Evolutionary conservation across 148 eudicot species (phyloP).

Genomic region (Rhododendron henanense): DNA sequence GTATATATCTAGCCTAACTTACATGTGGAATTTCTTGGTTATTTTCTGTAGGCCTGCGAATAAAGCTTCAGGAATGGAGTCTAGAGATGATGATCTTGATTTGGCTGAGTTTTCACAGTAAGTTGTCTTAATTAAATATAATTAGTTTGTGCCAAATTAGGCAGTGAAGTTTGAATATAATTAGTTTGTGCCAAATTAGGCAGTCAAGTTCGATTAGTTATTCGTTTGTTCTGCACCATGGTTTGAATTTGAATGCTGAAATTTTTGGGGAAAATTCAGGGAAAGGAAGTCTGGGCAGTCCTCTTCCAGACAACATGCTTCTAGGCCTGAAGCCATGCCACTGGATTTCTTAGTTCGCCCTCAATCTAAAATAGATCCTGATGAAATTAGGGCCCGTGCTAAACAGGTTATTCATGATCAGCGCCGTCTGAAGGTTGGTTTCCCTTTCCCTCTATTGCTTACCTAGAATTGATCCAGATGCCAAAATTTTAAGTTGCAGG

Average conservation of each 20-base stretch:
- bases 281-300: constrained; percentile 68
- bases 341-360: constrained; percentile 91
- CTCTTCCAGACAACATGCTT: constrained; percentile 61
- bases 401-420: constrained; percentile 73
- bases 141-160: background rate
- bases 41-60: constrained; percentile 51
- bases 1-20: background rate
- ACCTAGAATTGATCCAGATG: background rate
- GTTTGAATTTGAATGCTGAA: constrained; percentile 9
- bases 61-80: constrained; percentile 61
- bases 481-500: background rate
- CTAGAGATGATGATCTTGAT: constrained; percentile 81
- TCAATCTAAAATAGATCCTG: constrained; percentile 95
- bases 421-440: constrained; percentile 72
- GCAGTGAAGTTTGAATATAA: background rate
- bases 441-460: background rate
- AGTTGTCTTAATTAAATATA: constrained; percentile 16
- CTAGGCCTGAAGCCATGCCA: constrained; percentile 96
- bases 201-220: background rate
- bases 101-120: constrained; percentile 66
- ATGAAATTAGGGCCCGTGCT: constrained; percentile 80
- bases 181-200: background rate
- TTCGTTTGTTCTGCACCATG: background rate
- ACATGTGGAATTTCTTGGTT: constrained; percentile 1
- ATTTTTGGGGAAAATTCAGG: constrained; percentile 30